Evolutionary conservation across 169 alveolate species (phyloP), one percentile per base, ranked within the genome.

Genomic region (Amoebophrya sp.): DNA sequence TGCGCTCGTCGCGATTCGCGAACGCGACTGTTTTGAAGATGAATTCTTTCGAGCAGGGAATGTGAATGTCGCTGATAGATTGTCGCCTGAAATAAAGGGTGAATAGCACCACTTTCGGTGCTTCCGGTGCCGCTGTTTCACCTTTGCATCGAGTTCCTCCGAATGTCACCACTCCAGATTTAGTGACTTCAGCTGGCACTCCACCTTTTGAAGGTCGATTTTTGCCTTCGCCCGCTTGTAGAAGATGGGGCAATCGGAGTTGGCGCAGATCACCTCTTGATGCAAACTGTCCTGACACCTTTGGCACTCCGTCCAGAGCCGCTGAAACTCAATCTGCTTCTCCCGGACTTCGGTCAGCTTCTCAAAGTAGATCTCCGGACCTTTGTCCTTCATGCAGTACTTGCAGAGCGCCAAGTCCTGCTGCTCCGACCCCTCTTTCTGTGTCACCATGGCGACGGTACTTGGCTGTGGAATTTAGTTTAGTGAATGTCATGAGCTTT

Each of bases 211-310:
- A 32, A 83, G 23, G n/a, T 83, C 90, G 23, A 35, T 83, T 93
- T 96, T 93, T 40, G 97, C 97, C 93, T 98, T 98, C 40, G 97
- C 98, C 93, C 99, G 94, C 90, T 98, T 96, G 95, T 98, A 98
- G 95, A 97, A 98, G 83, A 98, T 98, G 29, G 99, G 99, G 89
- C 99, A 98, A 94, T 98, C 99, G 92, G 98, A 95, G 94, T 97
- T 97, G 90, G 97, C 96, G 94, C 99, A 98, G 53, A 98, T 96
- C 77, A 98, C 98, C 40, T 97, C 99, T 92, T 97, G 97, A 90
- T 96, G 97, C 40, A 97, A 94, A 89, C 98, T 96, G 0, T 99
- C 99, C 95, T 98, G 98, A 94, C 99, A 98, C 93, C 92, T 14
- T 94, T 98, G 98, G 93, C 99, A 98, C 92, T 98, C 97, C 38